Percentiles rank a stretch among this genome's conserved stretches.
Evolutionary conservation across 1,139 yeast genomes (phyloP).

Genomic region (Hemisphaericaspora lyxosophila): DNA sequence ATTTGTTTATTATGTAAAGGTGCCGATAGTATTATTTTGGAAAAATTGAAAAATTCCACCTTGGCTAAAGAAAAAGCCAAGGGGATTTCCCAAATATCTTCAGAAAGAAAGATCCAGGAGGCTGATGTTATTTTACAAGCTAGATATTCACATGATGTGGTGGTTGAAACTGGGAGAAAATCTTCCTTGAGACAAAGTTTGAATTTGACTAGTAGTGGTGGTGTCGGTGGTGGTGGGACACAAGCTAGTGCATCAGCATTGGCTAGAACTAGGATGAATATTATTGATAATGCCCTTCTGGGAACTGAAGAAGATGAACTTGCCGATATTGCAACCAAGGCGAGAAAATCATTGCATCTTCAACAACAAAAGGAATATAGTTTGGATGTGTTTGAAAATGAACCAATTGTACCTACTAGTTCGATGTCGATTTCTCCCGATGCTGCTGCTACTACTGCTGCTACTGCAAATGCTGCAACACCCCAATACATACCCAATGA

Average conservation of each 20-base stretch:
- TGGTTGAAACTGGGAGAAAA: slow-evolving; percentile 17
- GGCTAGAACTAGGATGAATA: slow-evolving; percentile 28
- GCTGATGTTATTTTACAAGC: slow-evolving; percentile 73
- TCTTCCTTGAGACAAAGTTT: slow-evolving; percentile 38
- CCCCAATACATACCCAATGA: slow-evolving; percentile 56
- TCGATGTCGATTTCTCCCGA: background rate
- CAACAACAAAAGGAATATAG: slow-evolving; percentile 62
- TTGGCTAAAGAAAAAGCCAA: slow-evolving; percentile 62
- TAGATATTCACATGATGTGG: slow-evolving; percentile 33
- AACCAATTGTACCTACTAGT: slow-evolving; percentile 1
- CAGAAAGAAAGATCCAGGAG: slow-evolving; percentile 70
- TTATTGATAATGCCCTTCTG: slow-evolving; percentile 59
- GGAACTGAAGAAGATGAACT: slow-evolving; percentile 56
- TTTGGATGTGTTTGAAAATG: slow-evolving; percentile 20
- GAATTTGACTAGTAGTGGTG: slow-evolving; percentile 17
- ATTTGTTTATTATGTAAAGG: slow-evolving; percentile 87
- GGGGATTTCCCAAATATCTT: slow-evolving; percentile 60
- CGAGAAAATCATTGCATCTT: slow-evolving; percentile 62
- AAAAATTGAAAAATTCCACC: slow-evolving; percentile 58
- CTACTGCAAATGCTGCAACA: background rate
- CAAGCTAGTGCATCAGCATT: slow-evolving; percentile 21
- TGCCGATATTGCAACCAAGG: slow-evolving; percentile 55
- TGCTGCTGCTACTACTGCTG: background rate
- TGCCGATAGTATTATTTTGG: slow-evolving; percentile 91
- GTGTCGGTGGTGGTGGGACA: too few species aligned